phyloP scores from a whole-genome alignment of 306 rosid species.

The Alnus rubra region DNA sequence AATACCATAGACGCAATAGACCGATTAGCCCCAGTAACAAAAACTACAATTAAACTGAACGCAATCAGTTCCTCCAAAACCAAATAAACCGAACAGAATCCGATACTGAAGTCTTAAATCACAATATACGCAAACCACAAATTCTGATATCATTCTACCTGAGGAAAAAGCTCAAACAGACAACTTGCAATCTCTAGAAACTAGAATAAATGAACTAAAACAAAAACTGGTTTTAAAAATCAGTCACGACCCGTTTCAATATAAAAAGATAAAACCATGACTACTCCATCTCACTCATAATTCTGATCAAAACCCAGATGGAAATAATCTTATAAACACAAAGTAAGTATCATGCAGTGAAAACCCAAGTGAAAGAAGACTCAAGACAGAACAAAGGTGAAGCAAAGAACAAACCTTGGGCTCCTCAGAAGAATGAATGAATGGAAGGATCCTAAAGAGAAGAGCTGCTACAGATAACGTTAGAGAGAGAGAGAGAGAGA shows the following conservation, averaged over 20 bases:
- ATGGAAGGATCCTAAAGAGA: conserved; percentile 2
- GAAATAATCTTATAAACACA: not conserved
- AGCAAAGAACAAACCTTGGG: conserved; percentile 30
- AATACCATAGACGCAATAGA: not conserved
- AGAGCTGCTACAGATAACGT: not conserved
- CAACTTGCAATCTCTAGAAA: not conserved
- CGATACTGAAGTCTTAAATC: not conserved
- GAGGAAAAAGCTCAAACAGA: not conserved
- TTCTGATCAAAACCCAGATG: conserved; percentile 17
- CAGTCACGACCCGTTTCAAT: not conserved
- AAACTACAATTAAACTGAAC: too few species aligned
- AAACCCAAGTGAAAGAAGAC: too few species aligned
- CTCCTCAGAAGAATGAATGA: not conserved
- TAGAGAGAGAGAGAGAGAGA: not conserved
- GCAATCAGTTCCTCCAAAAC: not conserved
- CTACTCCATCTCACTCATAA: not conserved
- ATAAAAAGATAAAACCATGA: too few species aligned
- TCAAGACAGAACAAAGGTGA: too few species aligned
- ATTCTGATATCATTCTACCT: too few species aligned
- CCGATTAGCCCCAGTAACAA: not conserved
- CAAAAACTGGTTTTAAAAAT: not conserved
- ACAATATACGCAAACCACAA: not conserved
- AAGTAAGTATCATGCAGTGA: too few species aligned
- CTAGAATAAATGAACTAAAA: not conserved
- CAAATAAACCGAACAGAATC: not conserved